Conservation (phyloP, 179 eudicot species). For the Pouteria campechiana region DNA sequence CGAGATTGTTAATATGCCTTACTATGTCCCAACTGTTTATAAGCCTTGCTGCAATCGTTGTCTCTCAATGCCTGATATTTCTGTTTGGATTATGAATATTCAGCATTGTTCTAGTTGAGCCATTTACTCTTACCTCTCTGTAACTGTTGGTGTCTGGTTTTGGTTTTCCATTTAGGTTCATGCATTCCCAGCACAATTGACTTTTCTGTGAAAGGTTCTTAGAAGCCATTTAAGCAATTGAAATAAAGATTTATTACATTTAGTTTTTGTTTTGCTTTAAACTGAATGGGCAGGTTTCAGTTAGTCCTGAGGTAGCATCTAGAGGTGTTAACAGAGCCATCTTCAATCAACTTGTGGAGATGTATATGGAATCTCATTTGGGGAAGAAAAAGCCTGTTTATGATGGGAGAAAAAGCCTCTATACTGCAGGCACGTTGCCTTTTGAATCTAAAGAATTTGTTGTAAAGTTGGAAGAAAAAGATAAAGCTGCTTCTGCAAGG, state of each 20-base stretch:
- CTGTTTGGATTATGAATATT: not conserved
- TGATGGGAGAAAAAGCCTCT: constrained; percentile 79
- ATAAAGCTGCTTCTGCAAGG: constrained; percentile 15
- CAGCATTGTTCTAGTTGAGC: not conserved
- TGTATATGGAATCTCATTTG: constrained; percentile 22
- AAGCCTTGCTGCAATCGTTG: no score
- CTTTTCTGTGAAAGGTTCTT: no score
- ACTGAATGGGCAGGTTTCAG: constrained; percentile 34
- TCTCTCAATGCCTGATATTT: not conserved
- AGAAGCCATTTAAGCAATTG: no score
- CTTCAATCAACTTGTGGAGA: constrained; percentile 18
- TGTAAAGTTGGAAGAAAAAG: constrained; percentile 21
- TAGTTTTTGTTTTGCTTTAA: not conserved
- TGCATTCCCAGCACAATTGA: not conserved
- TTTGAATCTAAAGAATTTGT: constrained; percentile 48
- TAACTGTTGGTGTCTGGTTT: not conserved
- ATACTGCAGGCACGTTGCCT: constrained; percentile 63
- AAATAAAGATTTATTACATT: not conserved
- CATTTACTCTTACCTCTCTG: not conserved
- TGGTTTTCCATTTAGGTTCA: not conserved
- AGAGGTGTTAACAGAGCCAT: constrained; percentile 48
- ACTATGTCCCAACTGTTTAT: no score
- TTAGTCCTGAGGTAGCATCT: constrained; percentile 48
- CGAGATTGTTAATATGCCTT: no score
- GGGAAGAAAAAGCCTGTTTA: constrained; percentile 38